These are phyloP conservation scores for Eragrostis tef DNA, from an alignment of 202 grass and related monocot genomes.

Conservation along the genomic window DNA sequence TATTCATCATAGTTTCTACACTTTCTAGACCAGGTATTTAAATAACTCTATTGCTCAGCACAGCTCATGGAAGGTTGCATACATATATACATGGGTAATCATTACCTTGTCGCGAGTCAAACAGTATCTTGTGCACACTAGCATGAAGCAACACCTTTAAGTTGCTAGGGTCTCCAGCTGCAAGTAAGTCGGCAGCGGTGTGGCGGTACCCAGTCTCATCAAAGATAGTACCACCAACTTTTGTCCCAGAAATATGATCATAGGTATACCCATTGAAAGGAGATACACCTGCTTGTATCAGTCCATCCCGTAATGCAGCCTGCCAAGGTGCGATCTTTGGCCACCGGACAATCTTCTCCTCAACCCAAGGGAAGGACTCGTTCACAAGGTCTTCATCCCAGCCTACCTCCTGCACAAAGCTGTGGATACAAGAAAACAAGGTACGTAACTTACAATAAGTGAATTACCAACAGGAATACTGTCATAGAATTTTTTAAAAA, in stretches of 20 bases:
- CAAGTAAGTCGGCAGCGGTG: slow-evolving; percentile 90
- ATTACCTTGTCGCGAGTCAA: slow-evolving; percentile 58
- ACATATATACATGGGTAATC: slow-evolving; percentile 4
- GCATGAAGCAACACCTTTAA: slow-evolving; percentile 84
- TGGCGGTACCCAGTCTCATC: slow-evolving; percentile 70
- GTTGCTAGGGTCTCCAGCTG: slow-evolving; percentile 69
- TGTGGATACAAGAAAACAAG: slow-evolving; percentile 50
- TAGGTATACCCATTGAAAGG: slow-evolving; percentile 97
- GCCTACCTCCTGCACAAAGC: slow-evolving; percentile 69
- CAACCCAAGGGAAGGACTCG: slow-evolving; percentile 93
- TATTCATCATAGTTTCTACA: not conserved
- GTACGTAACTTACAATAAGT: slow-evolving; percentile 27
- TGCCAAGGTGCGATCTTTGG: slow-evolving; percentile 90
- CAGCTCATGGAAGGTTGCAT: slow-evolving; percentile 19
- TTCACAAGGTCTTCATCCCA: slow-evolving; percentile 92
- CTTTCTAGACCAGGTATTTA: slow-evolving; percentile 34
- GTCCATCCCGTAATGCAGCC: slow-evolving; percentile 74
- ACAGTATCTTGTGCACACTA: slow-evolving; percentile 79
- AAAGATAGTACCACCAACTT: slow-evolving; percentile 97
- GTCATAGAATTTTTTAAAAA: slow-evolving; percentile 1
- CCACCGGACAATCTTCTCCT: slow-evolving; percentile 87
- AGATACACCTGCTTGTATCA: slow-evolving; percentile 86
- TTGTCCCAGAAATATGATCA: slow-evolving; percentile 89
- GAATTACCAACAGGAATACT: slow-evolving; percentile 19
- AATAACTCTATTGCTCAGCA: not conserved